phyloP scores from a whole-genome alignment of 176 grass and related monocot species.

The Saccharum officinarum region DNA sequence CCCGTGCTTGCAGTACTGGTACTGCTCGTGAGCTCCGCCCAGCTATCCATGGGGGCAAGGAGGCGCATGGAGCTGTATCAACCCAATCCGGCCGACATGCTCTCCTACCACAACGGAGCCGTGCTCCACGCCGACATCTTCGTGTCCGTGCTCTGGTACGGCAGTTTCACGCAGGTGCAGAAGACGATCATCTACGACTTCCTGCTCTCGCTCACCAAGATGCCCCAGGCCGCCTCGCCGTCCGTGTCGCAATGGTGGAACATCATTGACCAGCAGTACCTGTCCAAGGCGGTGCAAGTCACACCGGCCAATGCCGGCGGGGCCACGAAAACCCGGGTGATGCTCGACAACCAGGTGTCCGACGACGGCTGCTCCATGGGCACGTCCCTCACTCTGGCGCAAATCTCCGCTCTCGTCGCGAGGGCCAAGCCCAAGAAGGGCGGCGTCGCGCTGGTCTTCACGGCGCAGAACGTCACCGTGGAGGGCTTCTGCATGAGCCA shows the following conservation, averaged over 20 bases:
- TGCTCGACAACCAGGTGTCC: conserved; percentile 42
- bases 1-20: neutral
- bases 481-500: conserved; percentile 68
- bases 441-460: conserved; percentile 56
- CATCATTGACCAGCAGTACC: conserved; percentile 70
- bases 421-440: conserved; percentile 20
- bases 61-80: conserved; percentile 56
- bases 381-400: conserved; percentile 54
- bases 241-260: conserved; percentile 67
- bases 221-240: conserved; percentile 31
- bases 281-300: conserved; percentile 39
- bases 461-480: conserved; percentile 60
- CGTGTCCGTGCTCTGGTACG: conserved; percentile 75
- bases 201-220: conserved; percentile 59
- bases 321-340: conserved; percentile 25
- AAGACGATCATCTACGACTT: conserved; percentile 75
- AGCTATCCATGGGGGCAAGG: conserved; percentile 29
- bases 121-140: conserved; percentile 64
- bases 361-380: conserved; percentile 54
- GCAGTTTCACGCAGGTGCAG: conserved; percentile 52
- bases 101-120: conserved; percentile 67
- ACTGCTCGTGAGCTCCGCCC: conserved; percentile 28
- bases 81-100: conserved; percentile 40
- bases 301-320: neutral
- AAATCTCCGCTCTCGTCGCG: conserved; percentile 54